These are phyloP conservation scores for Tilletiaria anomala DNA, from an alignment of 1,284 basidiomycete genomes.

Conservation along the genomic window DNA sequence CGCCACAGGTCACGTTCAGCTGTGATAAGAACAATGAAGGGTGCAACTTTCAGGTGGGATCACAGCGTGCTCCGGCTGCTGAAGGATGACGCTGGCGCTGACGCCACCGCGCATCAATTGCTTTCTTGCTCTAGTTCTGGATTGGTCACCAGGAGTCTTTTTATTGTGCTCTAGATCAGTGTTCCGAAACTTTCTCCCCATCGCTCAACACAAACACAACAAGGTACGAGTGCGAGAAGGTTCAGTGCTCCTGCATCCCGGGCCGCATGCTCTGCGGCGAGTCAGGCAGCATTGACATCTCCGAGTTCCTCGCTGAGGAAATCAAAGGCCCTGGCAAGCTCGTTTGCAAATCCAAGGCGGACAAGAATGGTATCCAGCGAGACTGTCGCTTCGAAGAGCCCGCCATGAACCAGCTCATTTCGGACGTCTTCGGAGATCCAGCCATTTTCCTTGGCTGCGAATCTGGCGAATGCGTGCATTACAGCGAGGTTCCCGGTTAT, in stretches of 20 bases:
- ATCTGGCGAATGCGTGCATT: constrained; percentile 85
- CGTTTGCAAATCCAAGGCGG: constrained; percentile 49
- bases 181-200: constrained; percentile 44
- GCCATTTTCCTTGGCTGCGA: constrained; percentile 76
- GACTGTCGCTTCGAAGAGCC: constrained; percentile 80
- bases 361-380: constrained; percentile 37
- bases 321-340: constrained; percentile 84
- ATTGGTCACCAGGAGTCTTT: constrained; percentile 84
- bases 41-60: constrained; percentile 21
- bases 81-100: no score
- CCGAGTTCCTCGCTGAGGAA: constrained; percentile 75
- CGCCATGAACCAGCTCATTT: constrained; percentile 87
- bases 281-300: constrained; percentile 89
- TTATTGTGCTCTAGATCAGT: constrained; percentile 70
- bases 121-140: constrained; percentile 95
- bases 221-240: constrained; percentile 49
- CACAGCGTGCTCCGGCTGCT: not conserved
- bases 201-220: constrained; percentile 13
- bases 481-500: constrained; percentile 73
- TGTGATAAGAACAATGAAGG: constrained; percentile 15
- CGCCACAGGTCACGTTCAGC: constrained; percentile 83
- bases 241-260: constrained; percentile 80
- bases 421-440: constrained; percentile 78
- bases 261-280: constrained; percentile 89
- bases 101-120: no score